Evolutionary conservation across 768 basidiomycete genomes (phyloP), one percentile per base, ranked within the genome.

Genomic region (Russula compacta): DNA sequence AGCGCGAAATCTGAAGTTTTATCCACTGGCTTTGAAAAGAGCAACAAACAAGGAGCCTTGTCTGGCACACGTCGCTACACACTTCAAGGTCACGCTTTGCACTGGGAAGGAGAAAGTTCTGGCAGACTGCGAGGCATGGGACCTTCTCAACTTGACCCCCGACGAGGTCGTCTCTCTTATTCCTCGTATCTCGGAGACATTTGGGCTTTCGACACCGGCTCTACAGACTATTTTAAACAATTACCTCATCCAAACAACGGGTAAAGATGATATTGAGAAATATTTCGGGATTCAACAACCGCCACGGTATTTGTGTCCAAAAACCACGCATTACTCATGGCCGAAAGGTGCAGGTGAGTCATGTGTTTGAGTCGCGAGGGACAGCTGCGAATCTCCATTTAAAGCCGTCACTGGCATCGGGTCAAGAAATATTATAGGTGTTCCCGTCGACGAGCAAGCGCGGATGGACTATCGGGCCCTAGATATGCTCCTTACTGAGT

Each of bases 1-100:
- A 75, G 79, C 78, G 15, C 76, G 78, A 12, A 78, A 79, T 65
- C 68, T 79, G 56, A 79, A 80, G 61, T 79, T 72, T 59, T 80
- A 78, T 61, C 75, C 78, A 1, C 67, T 80, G 1, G 73, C 78
- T 6, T 67, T 79, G 48, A 64, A 48, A 49, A 59, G 65, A 35
- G 65, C 63, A 11, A 32, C 44, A 4, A 71, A 67, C 9, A 66
- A 67, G 6, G 61, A 62, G 17, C 21, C 57, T 7, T 69, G 69
- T 10, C 71, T 79, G 12, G 53, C 59, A 0, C 77, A 72, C 51
- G 67, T 79, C 38, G 62, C 70, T 1, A 33, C 62, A 21, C 58
- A 63, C n/a, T 75, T 80, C 69, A 63, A 64, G n/a, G 53, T 77
- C 32, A 53, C 53, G 5, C 66, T 68, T 24, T 75, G 71, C 50